These are phyloP conservation scores for Pythium aquatile DNA, from an alignment of 352 stramenopile genomes.

Conservation along the genomic window DNA sequence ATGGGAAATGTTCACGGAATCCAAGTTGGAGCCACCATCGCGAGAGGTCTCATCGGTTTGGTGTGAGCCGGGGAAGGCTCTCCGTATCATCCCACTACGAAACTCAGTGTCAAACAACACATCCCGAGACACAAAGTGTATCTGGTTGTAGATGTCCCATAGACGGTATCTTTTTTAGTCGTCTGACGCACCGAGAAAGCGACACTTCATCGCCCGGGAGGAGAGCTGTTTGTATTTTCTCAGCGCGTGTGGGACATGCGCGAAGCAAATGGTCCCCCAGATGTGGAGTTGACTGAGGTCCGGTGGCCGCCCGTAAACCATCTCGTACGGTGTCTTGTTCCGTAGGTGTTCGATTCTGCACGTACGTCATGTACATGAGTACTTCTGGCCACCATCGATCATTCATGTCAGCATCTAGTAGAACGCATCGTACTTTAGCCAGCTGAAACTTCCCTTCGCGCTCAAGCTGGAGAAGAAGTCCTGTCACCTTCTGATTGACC, in stretches of 20 bases:
- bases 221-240: not conserved
- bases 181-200: not conserved
- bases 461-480: not conserved
- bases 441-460: conserved; percentile 1
- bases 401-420: not conserved
- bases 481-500: conserved; percentile 1
- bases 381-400: not conserved
- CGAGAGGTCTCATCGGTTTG: too few species aligned
- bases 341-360: conserved; percentile 3
- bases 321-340: not conserved
- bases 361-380: conserved; percentile 14
- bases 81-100: too few species aligned
- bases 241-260: not conserved
- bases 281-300: not conserved
- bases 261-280: conserved; percentile 5
- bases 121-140: conserved; percentile 5
- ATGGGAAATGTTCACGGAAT: too few species aligned
- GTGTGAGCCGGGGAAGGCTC: too few species aligned
- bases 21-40: too few species aligned
- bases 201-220: not conserved
- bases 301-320: not conserved
- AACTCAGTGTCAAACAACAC: not conserved
- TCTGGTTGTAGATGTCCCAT: not conserved
- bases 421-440: conserved; percentile 1
- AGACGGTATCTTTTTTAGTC: not conserved